These are phyloP conservation scores for Graphiopsis chlorocephala DNA, from an alignment of 2,329 filamentous ascomycete genomes.

Conservation along the genomic window DNA sequence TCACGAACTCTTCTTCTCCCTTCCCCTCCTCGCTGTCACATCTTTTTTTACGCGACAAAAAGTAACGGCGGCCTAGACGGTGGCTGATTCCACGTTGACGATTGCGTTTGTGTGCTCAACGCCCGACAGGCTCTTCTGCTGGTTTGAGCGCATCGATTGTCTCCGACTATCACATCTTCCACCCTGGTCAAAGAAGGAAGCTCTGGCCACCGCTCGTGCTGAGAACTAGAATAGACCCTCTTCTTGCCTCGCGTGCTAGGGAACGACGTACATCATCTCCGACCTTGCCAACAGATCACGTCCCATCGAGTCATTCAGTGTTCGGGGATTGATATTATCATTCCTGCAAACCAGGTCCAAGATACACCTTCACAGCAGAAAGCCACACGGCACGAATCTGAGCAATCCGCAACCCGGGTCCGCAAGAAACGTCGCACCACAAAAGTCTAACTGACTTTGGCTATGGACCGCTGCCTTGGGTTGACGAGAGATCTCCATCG, in stretches of 20 bases:
- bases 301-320: not conserved
- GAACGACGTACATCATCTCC: not conserved
- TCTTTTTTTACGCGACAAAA: not conserved
- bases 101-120: not conserved
- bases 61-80: not conserved
- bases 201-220: not conserved
- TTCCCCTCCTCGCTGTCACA: not conserved
- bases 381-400: not conserved
- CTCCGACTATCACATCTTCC: not conserved
- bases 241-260: not conserved
- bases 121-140: not conserved
- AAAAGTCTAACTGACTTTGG: not conserved
- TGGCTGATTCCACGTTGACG: not conserved
- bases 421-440: conserved; percentile 4
- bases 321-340: not conserved
- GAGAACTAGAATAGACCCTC: not conserved
- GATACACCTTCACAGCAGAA: not conserved
- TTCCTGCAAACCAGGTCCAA: not conserved
- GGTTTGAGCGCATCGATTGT: not conserved
- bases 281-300: not conserved
- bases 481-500: not conserved
- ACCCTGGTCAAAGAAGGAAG: not conserved
- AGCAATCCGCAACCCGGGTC: not conserved
- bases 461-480: not conserved
- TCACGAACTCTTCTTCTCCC: not conserved